Percentiles rank a stretch among this genome's conserved stretches.
Evolutionary conservation across 2,329 filamentous ascomycete genomes (phyloP).

Genomic region (Hansfordia pulvinata): DNA sequence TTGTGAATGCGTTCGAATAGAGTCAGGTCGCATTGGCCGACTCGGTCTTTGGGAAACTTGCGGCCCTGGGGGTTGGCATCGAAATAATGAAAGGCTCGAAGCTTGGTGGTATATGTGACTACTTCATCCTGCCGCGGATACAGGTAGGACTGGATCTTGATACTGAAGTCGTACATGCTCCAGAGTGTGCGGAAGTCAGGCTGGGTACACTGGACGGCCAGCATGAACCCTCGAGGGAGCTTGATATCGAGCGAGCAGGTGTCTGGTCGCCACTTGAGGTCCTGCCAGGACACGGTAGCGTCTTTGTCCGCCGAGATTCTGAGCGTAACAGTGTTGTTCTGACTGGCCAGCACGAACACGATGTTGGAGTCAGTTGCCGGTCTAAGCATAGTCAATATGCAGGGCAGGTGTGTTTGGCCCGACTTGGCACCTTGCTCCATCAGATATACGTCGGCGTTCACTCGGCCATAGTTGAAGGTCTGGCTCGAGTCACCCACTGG

Average conservation of each 20-base stretch:
- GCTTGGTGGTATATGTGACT: conserved; percentile 51
- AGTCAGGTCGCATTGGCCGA: conserved; percentile 57
- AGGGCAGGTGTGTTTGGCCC: conserved; percentile 56
- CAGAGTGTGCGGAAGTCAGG: conserved; percentile 68
- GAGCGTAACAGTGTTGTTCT: conserved; percentile 65
- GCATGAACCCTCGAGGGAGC: conserved; percentile 61
- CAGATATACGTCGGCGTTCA: conserved; percentile 61
- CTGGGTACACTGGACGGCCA: conserved; percentile 59
- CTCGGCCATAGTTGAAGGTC: conserved; percentile 67
- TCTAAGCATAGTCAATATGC: conserved; percentile 63
- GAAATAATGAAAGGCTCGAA: conserved; percentile 70
- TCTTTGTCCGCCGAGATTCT: conserved; percentile 56
- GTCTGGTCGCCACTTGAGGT: conserved; percentile 66
- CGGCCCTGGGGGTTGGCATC: conserved; percentile 57
- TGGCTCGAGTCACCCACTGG: conserved; percentile 63
- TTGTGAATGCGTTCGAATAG: conserved; percentile 61
- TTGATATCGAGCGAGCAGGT: conserved; percentile 51
- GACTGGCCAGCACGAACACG: conserved; percentile 63
- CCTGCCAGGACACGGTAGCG: conserved; percentile 63
- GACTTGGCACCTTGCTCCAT: conserved; percentile 59
- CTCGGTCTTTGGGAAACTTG: conserved; percentile 62
- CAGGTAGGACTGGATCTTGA: conserved; percentile 59
- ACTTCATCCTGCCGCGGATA: conserved; percentile 57
- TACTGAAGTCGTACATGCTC: conserved; percentile 76
- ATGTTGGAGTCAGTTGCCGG: conserved; percentile 55